phyloP scores from a whole-genome alignment of 257 asterid genomes.

The Nicotiana otophora region DNA sequence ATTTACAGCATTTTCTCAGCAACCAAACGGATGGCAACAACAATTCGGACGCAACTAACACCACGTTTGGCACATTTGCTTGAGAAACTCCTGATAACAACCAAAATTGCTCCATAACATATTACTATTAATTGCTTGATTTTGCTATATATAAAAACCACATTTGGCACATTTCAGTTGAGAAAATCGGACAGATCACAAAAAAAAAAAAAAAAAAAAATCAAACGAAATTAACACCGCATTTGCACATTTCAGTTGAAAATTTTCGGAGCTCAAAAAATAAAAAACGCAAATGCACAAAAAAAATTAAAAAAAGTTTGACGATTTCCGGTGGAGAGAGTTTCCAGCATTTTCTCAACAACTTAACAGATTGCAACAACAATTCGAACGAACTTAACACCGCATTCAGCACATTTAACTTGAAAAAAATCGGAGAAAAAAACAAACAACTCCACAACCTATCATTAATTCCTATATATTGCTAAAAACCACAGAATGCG shows the following conservation, averaged over 20 bases:
- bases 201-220: neutral
- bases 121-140: neutral
- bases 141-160: neutral
- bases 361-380: neutral
- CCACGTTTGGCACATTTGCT: neutral
- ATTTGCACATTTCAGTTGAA: too few species aligned
- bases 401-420: neutral
- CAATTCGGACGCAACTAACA: slow-evolving; percentile 8
- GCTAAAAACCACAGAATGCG: neutral
- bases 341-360: neutral
- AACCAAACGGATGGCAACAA: slow-evolving; percentile 25
- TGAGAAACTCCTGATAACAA: neutral
- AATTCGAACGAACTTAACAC: neutral
- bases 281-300: neutral
- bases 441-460: neutral
- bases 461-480: neutral
- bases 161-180: too few species aligned
- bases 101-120: neutral
- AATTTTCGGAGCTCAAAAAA: too few species aligned
- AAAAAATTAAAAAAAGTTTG: neutral
- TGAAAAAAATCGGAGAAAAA: neutral
- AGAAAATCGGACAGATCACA: too few species aligned
- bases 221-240: too few species aligned
- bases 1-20: slow-evolving; percentile 22
- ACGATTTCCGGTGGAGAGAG: neutral